phyloP scores from a whole-genome alignment of 1,284 basidiomycete genomes.

The Sporisorium graminicola region DNA sequence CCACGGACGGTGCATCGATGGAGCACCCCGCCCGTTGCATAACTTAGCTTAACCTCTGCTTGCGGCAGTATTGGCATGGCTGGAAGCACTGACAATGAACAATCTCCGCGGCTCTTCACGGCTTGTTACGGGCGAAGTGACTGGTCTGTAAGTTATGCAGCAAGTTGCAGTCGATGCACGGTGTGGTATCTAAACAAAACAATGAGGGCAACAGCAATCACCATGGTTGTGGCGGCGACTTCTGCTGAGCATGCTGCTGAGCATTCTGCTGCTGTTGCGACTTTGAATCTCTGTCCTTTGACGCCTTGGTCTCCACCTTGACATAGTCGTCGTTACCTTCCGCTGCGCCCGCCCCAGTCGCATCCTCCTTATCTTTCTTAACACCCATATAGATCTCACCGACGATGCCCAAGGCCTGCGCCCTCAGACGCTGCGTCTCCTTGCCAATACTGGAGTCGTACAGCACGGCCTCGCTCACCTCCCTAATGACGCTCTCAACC shows the following conservation, averaged over 20 bases:
- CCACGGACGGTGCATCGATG: slow-evolving; percentile 42
- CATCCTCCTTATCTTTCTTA: slow-evolving; percentile 41
- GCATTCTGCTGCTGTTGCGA: slow-evolving; percentile 5
- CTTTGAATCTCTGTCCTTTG: slow-evolving; percentile 41
- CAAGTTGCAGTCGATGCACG: neutral
- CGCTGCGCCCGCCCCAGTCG: neutral
- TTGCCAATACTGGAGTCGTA: slow-evolving; percentile 70
- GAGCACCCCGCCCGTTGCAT: slow-evolving; percentile 32
- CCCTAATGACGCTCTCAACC: slow-evolving; percentile 90
- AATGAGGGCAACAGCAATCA: neutral
- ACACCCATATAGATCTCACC: slow-evolving; percentile 56
- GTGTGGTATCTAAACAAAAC: neutral
- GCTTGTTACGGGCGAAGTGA: neutral
- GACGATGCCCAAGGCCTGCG: slow-evolving; percentile 62
- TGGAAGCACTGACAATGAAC: neutral
- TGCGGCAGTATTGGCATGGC: too few species aligned
- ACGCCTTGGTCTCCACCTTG: slow-evolving; percentile 52
- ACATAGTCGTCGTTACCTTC: slow-evolving; percentile 51
- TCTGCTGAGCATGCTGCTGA: neutral
- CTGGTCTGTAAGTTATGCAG: too few species aligned
- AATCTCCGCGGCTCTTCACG: neutral
- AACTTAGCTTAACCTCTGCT: neutral
- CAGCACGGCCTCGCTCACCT: slow-evolving; percentile 90
- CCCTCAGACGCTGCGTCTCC: slow-evolving; percentile 65
- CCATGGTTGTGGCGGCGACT: slow-evolving; percentile 31